These are phyloP conservation scores for Artemisia tridentata DNA, from an alignment of 129 eudicot genomes.

Conservation along the genomic window DNA sequence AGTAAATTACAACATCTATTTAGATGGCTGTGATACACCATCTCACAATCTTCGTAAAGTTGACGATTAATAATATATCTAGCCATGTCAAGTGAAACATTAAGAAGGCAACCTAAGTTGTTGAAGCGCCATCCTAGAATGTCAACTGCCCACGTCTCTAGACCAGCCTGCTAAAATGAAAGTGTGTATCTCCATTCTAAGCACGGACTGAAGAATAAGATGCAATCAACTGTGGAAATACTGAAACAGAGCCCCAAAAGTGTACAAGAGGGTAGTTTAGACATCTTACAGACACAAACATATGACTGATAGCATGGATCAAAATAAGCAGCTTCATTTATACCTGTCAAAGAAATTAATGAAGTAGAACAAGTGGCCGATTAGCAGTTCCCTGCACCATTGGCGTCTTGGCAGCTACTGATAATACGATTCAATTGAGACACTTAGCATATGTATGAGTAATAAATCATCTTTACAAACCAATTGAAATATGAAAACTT, in stretches of 20 bases:
- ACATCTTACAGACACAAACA: neutral
- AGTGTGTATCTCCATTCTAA: conserved; percentile 88
- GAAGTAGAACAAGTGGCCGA: conserved; percentile 74
- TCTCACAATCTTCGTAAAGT: too few species aligned
- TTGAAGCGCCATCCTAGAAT: conserved; percentile 96
- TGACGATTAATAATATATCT: too few species aligned
- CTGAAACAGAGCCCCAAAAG: conserved; percentile 1
- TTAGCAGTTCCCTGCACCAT: conserved; percentile 29
- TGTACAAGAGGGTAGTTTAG: neutral
- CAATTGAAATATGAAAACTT: neutral
- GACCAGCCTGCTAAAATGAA: conserved; percentile 77
- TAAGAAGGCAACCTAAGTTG: conserved; percentile 52
- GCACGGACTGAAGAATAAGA: conserved; percentile 78
- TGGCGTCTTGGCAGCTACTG: conserved; percentile 89
- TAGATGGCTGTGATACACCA: too few species aligned
- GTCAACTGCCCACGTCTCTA: conserved; percentile 86
- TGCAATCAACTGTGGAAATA: conserved; percentile 29
- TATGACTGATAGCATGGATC: neutral
- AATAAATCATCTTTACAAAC: neutral
- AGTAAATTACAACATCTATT: too few species aligned
- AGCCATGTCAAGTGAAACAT: neutral
- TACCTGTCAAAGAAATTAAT: conserved; percentile 95
- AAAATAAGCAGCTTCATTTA: conserved; percentile 14
- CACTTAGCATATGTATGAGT: conserved; percentile 37
- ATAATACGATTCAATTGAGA: conserved; percentile 45